Base-by-base conservation (phyloP, 768 basidiomycete genomes). In the Boletus pseudo-olivaceus region DNA sequence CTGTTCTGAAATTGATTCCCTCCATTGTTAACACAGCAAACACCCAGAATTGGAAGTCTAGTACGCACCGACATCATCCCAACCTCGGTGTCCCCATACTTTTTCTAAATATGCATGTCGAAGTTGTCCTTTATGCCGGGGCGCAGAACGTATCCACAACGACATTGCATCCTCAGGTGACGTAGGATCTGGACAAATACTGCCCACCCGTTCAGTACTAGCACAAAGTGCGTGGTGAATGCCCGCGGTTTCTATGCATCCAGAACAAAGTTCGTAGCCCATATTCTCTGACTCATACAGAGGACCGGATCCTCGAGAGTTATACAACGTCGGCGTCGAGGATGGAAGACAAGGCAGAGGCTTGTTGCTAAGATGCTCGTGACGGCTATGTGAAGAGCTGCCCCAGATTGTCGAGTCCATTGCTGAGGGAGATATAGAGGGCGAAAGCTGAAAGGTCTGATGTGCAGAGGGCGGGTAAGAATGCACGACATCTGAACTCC, bases 91-190 rank as follows among this genome's bases (percentile, higher is more conserved):
- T 1, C 85, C 85, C 95, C 94, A 97, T 3, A 88, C 78, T 68
- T 90, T 90, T 72, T 96, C 94, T 41, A 82, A 71, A 66, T 88
- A 98, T 1, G 90, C 87, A 67, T 98, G 94, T 11, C 94, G 80
- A 45, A 87, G 69, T 56, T 88, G 81, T 14, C 90, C 90, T 67
- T 90, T 91, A 61, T 74, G 74, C 46, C 81, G 82, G 1, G 89
- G 88, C 2, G 87, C 84, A 30, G 84, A 80, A 35, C 88, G 75
- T 57, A 82, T 72, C 82, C 84, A 82, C 55, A 80, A 76, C n/a
- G 79, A 81, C 54, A 76, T 65, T 9, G 79, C 75, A 62, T 85
- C 83, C 57, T 80, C 79, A 9, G 79, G 78, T 1, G 82, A 81
- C 0, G 77, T 75, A n/a, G 80, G 74, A 20, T 70, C 74, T n/a